Percentiles rank a stretch among this genome's conserved stretches.
These are phyloP conservation scores for Aureobasidium sp. DNA, from an alignment of 2,329 filamentous ascomycete genomes.

Conservation along the genomic window DNA sequence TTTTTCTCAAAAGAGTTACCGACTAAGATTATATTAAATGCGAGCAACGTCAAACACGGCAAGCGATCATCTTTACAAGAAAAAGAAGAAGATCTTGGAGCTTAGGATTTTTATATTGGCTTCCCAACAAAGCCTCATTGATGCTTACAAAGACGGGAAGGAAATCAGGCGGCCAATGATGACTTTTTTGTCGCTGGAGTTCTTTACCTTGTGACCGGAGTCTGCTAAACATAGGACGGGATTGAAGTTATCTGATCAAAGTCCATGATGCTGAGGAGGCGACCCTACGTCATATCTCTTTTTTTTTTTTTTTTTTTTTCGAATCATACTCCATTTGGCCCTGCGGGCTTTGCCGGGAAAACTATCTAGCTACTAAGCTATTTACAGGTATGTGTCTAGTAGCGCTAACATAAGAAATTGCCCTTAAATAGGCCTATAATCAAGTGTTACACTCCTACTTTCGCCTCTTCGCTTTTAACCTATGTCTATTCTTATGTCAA, in stretches of 20 bases:
- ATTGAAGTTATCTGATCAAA: not conserved
- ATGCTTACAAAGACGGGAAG: not conserved
- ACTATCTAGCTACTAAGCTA: no score
- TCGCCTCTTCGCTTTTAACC: no score
- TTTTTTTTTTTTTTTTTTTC: no score
- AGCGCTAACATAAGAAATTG: no score
- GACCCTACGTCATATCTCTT: not conserved
- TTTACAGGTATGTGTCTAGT: no score
- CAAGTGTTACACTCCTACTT: no score
- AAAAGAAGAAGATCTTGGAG: not conserved
- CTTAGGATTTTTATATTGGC: slow-evolving; percentile 3
- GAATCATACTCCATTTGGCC: no score
- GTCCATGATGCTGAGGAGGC: not conserved
- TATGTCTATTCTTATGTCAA: no score
- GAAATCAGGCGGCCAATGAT: not conserved
- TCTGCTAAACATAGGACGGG: not conserved
- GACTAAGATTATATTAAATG: not conserved
- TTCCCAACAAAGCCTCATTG: not conserved
- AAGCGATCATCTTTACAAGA: not conserved
- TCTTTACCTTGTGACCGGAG: not conserved
- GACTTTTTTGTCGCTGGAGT: not conserved
- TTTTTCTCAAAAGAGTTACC: not conserved
- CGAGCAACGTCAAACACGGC: slow-evolving; percentile 2
- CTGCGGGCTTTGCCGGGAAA: no score
- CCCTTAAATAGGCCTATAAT: no score